A percentile compares a stretch with the other conserved stretches of the same genome.
Evolutionary conservation across 768 basidiomycete species (phyloP).

Genomic region (Termitomyces eurrhizus): DNA sequence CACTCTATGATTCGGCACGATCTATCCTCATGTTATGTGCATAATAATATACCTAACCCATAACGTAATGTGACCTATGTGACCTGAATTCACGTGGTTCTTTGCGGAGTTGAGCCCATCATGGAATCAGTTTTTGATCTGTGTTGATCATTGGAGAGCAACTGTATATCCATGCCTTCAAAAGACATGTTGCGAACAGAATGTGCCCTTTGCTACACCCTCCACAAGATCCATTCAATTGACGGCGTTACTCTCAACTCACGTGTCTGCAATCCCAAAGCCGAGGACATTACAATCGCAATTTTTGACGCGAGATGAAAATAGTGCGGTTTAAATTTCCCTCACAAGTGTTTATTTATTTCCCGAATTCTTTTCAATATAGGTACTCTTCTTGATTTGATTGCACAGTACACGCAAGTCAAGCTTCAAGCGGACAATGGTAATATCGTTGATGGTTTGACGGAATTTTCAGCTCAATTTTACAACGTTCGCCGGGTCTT

Average conservation of each 20-base stretch:
- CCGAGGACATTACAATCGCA: neutral
- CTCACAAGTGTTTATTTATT: neutral
- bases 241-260: slow-evolving; percentile 12
- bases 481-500: neutral
- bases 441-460: neutral
- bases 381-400: slow-evolving; percentile 13
- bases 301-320: slow-evolving; percentile 6
- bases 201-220: slow-evolving; percentile 9
- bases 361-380: neutral
- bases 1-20: slow-evolving; percentile 23
- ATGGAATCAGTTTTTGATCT: neutral
- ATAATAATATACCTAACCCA: neutral
- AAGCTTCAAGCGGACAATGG: slow-evolving; percentile 8
- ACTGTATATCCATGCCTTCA: neutral
- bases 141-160: neutral
- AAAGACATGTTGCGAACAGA: neutral
- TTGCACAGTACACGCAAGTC: slow-evolving; percentile 12
- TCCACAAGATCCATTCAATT: slow-evolving; percentile 1
- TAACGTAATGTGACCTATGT: neutral
- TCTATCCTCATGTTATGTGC: neutral
- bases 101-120: neutral
- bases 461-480: neutral
- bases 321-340: slow-evolving; percentile 4
- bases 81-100: neutral
- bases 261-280: slow-evolving; percentile 3